These are phyloP conservation scores for Saccharomycodes ludwigii DNA, from an alignment of 805 yeast species.

Conservation along the genomic window DNA sequence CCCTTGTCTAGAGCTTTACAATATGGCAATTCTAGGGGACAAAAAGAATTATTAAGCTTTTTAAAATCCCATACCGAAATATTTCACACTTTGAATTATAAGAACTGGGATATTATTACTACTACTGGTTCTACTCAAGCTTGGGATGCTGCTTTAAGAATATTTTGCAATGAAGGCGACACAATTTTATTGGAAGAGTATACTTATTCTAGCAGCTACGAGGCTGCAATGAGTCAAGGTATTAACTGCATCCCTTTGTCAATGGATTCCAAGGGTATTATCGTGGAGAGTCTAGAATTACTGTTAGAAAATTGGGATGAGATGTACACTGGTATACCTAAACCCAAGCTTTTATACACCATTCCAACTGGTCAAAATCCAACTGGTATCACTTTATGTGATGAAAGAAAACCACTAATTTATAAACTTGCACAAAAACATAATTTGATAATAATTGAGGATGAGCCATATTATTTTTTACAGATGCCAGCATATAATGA, in stretches of 20 bases:
- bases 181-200: slow-evolving; percentile 61
- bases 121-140: slow-evolving; percentile 75
- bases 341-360: slow-evolving; percentile 73
- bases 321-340: slow-evolving; percentile 26
- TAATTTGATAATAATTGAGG: slow-evolving; percentile 75
- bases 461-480: slow-evolving; percentile 88
- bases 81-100: slow-evolving; percentile 23
- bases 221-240: slow-evolving; percentile 57
- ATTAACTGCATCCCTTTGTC: slow-evolving; percentile 50
- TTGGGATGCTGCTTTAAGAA: slow-evolving; percentile 65
- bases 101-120: slow-evolving; percentile 55
- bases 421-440: slow-evolving; percentile 63
- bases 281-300: slow-evolving; percentile 49
- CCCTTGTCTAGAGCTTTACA: slow-evolving; percentile 63
- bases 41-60: slow-evolving; percentile 41
- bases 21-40: slow-evolving; percentile 66
- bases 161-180: slow-evolving; percentile 62
- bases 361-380: slow-evolving; percentile 95
- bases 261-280: slow-evolving; percentile 61
- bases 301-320: slow-evolving; percentile 54
- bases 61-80: slow-evolving; percentile 41
- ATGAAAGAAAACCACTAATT: slow-evolving; percentile 57
- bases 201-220: slow-evolving; percentile 68
- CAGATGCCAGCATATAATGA: slow-evolving; percentile 65
- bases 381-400: slow-evolving; percentile 68